phyloP scores from a whole-genome alignment of 108 stramenopile species.

The Poteriospumella lacustris region DNA sequence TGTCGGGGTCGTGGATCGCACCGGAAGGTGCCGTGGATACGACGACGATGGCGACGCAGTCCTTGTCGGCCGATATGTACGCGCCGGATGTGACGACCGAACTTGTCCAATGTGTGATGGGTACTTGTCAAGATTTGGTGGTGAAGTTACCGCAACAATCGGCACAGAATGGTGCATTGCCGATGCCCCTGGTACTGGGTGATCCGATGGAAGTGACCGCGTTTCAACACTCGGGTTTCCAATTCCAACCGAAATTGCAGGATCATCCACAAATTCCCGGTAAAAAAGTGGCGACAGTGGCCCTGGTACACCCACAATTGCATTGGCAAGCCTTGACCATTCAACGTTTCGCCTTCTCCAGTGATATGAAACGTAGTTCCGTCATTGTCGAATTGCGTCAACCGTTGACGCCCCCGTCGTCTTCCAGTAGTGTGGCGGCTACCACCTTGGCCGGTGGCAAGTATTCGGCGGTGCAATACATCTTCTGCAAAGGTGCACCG shows the following conservation, averaged over 20 bases:
- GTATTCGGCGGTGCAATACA: too few species aligned
- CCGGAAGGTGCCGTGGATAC: background rate
- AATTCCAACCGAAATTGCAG: background rate
- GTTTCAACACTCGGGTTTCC: constrained; percentile 42
- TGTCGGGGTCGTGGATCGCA: background rate
- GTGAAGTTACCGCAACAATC: background rate
- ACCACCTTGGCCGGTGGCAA: too few species aligned
- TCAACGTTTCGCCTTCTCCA: constrained; percentile 72
- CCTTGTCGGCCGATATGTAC: background rate
- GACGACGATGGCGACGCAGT: background rate
- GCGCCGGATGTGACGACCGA: background rate
- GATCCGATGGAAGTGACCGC: constrained; percentile 90
- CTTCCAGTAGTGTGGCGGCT: too few species aligned
- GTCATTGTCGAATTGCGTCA: constrained; percentile 48
- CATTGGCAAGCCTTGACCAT: constrained; percentile 15
- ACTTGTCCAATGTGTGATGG: background rate
- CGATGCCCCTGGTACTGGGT: constrained; percentile 41
- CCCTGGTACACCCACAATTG: background rate
- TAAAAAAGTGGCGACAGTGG: too few species aligned
- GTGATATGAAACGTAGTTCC: constrained; percentile 78
- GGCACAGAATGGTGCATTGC: background rate
- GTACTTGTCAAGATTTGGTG: constrained; percentile 13
- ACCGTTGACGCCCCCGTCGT: too few species aligned
- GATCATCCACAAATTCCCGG: background rate
- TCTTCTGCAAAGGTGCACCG: constrained; percentile 85